Evolutionary conservation across 768 basidiomycete species (phyloP), one percentile per base, ranked within the genome.

Genomic region (Amanita pallidorosea): DNA sequence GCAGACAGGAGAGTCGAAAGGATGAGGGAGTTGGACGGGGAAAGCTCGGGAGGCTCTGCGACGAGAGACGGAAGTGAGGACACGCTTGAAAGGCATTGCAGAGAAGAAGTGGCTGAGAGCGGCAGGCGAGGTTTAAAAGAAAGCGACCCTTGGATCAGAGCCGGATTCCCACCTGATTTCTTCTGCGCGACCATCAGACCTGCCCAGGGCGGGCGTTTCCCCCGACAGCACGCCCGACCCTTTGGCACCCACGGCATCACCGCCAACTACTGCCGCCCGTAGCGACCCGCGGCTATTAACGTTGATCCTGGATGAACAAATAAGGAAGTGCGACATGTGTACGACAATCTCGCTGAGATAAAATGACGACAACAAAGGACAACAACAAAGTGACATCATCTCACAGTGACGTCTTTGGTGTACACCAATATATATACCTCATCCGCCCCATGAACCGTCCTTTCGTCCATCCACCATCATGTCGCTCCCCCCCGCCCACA

Each of bases 401-500:
- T 40, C 13, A 29, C 22, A 41, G 48, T 49, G 48, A 49, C 48
- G 48, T 49, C 49, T 17, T 29, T 23, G 13, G 12, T 12, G 35
- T n/a, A n/a, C 48, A 33, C 11, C 33, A 33, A 29, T 33, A 49
- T 49, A 49, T 49, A 49, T 15, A 42, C 18, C 41, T 2, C 3
- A 5, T 11, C 23, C 6, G 23, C 27, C 1, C 17, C 29, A 27
- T 40, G 36, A 23, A 2, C 17, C 6, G 3, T n/a, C 29, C 1
- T 4, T 17, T 15, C 23, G 22, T 47, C 47, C 36, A 46, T n/a
- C 18, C n/a, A 33, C 33, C 13, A 61, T 53, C 45, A 87, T 87
- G 84, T 84, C 85, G 54, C 73, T 88, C 15, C 80, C 84, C 6
- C 65, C 74, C 29, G 76, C 85, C 7, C 56, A 65, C 15, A 80